Percentiles rank a stretch among this genome's conserved stretches.
phyloP scores from a whole-genome alignment of 2,329 filamentous ascomycete species.

The Huntiella bhutanensis region DNA sequence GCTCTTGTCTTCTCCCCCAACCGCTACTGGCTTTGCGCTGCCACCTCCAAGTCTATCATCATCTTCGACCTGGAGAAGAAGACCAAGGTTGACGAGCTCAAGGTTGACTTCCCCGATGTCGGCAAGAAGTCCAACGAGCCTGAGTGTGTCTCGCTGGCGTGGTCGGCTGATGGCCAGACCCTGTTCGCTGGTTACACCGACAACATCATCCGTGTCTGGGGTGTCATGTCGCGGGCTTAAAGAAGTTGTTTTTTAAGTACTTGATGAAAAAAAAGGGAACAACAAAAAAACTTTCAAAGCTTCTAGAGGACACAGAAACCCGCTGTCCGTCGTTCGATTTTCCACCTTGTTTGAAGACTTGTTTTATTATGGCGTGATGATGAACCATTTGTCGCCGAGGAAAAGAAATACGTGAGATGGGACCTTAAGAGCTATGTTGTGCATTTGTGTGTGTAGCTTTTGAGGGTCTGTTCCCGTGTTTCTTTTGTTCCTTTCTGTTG shows the following conservation, averaged over 20 bases:
- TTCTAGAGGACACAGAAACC: constrained; percentile 11
- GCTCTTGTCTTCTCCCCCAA: constrained; percentile 99
- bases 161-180: constrained; percentile 96
- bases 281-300: constrained; percentile 12
- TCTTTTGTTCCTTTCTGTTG: too few relatives aligned
- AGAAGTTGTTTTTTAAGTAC: constrained; percentile 13
- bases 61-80: constrained; percentile 99
- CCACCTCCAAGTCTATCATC: constrained; percentile 94
- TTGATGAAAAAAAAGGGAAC: constrained; percentile 13
- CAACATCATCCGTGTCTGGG: constrained; percentile 97
- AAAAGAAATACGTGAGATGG: too few relatives aligned
- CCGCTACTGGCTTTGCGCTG: constrained; percentile 99
- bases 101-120: constrained; percentile 82
- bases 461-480: too few relatives aligned
- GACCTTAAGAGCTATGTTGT: too few relatives aligned
- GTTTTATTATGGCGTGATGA: constrained; percentile 10
- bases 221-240: constrained; percentile 89
- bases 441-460: too few relatives aligned
- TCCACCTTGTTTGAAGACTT: constrained; percentile 7
- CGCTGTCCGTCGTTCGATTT: constrained; percentile 4
- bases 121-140: constrained; percentile 99
- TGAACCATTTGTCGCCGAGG: background rate
- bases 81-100: constrained; percentile 99
- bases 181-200: constrained; percentile 99
- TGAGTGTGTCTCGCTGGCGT: constrained; percentile 93